Evolutionary conservation across 1,139 yeast genomes (phyloP).

Genomic region (Pichia sp.): DNA sequence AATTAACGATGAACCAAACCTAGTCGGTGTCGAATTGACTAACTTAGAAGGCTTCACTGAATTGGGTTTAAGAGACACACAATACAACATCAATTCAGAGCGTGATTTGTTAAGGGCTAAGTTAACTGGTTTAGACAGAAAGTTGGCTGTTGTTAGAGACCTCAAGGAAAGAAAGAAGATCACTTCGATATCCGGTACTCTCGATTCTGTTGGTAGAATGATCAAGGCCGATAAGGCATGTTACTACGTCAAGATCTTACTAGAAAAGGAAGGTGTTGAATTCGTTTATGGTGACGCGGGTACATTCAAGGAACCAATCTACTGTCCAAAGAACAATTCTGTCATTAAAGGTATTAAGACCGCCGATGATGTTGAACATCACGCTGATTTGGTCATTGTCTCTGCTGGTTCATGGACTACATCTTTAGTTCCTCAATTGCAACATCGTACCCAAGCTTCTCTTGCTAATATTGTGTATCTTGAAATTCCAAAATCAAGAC

Average conservation of each 20-base stretch:
- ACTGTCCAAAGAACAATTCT: constrained; percentile 10
- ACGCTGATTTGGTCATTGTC: constrained; percentile 36
- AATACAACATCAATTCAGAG: constrained; percentile 27
- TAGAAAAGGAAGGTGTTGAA: constrained; percentile 22
- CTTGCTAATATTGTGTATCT: constrained; percentile 27
- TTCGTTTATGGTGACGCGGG: constrained; percentile 28
- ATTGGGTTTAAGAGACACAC: constrained; percentile 24
- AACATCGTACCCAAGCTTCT: constrained; percentile 7
- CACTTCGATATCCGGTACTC: constrained; percentile 26
- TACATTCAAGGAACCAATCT: constrained; percentile 10
- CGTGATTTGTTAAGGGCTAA: constrained; percentile 7
- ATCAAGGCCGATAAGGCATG: constrained; percentile 36
- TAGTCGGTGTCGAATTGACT: constrained; percentile 15
- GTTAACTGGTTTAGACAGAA: constrained; percentile 24
- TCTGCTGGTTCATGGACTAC: constrained; percentile 43
- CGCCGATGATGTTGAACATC: constrained; percentile 32
- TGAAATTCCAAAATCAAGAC: constrained; percentile 31
- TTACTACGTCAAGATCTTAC: constrained; percentile 24
- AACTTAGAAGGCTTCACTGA: constrained; percentile 23
- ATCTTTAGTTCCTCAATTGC: constrained; percentile 29
- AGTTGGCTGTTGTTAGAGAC: constrained; percentile 21
- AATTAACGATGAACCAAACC: constrained; percentile 17
- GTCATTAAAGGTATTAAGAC: constrained; percentile 31
- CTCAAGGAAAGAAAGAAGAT: constrained; percentile 14
- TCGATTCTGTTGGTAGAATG: constrained; percentile 37